Evolutionary conservation across 176 grass and related monocot genomes (phyloP).

Genomic region (Thinopyrum elongatum): DNA sequence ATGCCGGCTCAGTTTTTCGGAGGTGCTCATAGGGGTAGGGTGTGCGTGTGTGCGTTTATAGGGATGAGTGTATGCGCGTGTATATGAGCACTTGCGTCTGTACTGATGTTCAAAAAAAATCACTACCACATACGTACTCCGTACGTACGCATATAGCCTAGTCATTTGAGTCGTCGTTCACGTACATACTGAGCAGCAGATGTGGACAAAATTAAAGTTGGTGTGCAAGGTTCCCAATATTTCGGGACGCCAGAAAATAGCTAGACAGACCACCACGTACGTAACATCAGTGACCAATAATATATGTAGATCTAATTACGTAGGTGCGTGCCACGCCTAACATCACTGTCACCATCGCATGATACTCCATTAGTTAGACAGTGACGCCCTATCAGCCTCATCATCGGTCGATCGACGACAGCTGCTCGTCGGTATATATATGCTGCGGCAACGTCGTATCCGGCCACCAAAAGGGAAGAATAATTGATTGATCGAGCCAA

Average conservation of each 20-base stretch:
- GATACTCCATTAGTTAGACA: neutral
- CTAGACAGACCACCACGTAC: neutral
- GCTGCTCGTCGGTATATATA: neutral
- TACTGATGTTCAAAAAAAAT: too few species aligned
- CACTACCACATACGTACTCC: too few species aligned
- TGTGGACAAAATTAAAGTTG: too few species aligned
- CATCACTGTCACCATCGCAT: neutral
- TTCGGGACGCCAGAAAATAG: neutral
- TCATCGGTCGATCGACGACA: neutral
- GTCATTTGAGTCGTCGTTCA: too few species aligned
- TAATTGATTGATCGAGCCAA: neutral
- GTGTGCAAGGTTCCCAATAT: neutral
- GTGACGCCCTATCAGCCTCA: constrained; percentile 4
- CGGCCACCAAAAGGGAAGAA: neutral
- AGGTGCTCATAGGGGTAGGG: too few species aligned
- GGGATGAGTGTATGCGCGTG: too few species aligned
- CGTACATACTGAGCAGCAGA: too few species aligned
- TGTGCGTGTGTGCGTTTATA: too few species aligned
- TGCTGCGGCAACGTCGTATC: neutral
- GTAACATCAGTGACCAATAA: neutral
- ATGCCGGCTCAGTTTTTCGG: too few species aligned
- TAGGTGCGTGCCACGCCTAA: neutral
- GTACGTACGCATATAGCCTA: too few species aligned
- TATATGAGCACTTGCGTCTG: too few species aligned
- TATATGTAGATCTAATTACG: neutral